These are phyloP conservation scores for Haplographium delicatum DNA, from an alignment of 495 filamentous ascomycete species.

Conservation along the genomic window DNA sequence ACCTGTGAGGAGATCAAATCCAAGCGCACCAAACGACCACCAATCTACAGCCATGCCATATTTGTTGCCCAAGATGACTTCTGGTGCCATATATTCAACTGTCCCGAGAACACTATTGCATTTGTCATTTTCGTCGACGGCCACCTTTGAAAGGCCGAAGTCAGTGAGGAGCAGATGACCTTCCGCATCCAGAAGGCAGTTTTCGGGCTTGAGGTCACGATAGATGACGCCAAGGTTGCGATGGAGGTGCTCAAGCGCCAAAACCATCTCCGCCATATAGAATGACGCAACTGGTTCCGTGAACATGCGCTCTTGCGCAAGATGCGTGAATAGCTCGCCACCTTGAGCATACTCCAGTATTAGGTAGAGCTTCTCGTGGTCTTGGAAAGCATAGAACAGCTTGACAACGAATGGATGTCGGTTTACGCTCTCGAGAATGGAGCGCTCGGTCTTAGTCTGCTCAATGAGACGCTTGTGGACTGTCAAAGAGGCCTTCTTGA, in stretches of 20 bases:
- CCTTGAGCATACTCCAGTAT: constrained; percentile 98
- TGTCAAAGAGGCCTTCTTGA: constrained; percentile 88
- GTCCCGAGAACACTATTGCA: constrained; percentile 90
- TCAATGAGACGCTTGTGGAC: constrained; percentile 91
- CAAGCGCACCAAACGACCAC: constrained; percentile 95
- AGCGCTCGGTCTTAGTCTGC: constrained; percentile 94
- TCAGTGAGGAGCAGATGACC: constrained; percentile 94
- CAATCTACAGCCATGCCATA: constrained; percentile 96
- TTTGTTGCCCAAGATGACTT: constrained; percentile 75
- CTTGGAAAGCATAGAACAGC: constrained; percentile 96
- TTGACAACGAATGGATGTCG: constrained; percentile 96
- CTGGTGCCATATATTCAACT: constrained; percentile 97
- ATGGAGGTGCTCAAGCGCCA: constrained; percentile 90
- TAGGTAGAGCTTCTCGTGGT: constrained; percentile 94
- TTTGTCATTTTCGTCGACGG: constrained; percentile 68
- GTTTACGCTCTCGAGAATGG: constrained; percentile 90
- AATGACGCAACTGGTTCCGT: constrained; percentile 81
- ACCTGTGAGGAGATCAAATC: constrained; percentile 87
- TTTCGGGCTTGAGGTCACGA: constrained; percentile 95
- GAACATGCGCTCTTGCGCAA: constrained; percentile 89
- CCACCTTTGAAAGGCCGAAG: constrained; percentile 93
- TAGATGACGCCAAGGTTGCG: constrained; percentile 89
- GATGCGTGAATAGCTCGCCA: constrained; percentile 87
- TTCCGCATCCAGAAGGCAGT: constrained; percentile 86
- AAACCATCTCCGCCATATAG: constrained; percentile 96